phyloP scores from a whole-genome alignment of 176 grass and related monocot genomes.

The Hyparrhenia diplandra region DNA sequence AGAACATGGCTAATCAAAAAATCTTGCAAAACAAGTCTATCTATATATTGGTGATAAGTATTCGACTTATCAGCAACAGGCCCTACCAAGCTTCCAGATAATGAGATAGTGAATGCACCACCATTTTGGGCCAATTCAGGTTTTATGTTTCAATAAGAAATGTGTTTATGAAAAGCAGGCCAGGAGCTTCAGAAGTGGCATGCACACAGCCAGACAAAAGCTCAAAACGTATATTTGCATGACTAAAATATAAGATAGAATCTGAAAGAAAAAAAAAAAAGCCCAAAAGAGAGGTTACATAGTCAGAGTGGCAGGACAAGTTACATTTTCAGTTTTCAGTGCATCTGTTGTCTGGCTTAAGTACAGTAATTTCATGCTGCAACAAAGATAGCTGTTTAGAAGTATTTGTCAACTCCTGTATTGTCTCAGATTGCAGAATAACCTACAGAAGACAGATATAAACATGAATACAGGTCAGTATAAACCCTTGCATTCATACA shows the following conservation, averaged over 20 bases:
- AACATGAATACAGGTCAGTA: not conserved
- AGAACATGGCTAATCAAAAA: not conserved
- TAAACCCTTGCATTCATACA: not conserved
- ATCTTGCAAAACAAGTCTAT: not conserved
- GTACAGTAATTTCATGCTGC: conserved; percentile 67
- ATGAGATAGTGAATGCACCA: not conserved
- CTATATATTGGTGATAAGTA: not conserved
- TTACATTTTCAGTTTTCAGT: conserved; percentile 87
- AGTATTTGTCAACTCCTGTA: conserved; percentile 93
- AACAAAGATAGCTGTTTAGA: conserved; percentile 84
- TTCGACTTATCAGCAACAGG: not conserved
- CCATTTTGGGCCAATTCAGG: not conserved
- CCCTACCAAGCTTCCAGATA: not conserved
- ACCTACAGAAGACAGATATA: conserved; percentile 57
- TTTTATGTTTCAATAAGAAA: not conserved
- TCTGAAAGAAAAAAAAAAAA: not conserved
- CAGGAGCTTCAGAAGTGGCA: not conserved
- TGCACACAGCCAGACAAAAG: not conserved
- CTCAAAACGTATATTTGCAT: conserved; percentile 2
- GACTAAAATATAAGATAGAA: not conserved
- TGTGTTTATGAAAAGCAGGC: not conserved
- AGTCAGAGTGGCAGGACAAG: not conserved
- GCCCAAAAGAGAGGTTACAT: not conserved
- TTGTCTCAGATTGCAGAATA: conserved; percentile 93
- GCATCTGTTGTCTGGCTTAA: conserved; percentile 72